These are phyloP conservation scores for Claviceps purpurea DNA, from an alignment of 2,329 filamentous ascomycete species.

Conservation along the genomic window DNA sequence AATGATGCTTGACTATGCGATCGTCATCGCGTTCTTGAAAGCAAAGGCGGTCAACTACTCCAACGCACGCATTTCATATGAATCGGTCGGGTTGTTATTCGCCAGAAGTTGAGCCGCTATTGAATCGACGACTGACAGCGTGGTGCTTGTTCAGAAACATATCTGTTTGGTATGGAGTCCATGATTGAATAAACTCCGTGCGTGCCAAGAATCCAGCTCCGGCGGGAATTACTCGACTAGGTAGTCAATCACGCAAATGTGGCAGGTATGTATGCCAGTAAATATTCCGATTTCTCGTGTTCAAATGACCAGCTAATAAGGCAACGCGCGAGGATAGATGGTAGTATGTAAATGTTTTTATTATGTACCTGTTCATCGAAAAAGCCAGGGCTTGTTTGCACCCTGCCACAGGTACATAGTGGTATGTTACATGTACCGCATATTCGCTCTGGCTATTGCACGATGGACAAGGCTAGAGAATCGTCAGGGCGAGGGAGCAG, in stretches of 20 bases:
- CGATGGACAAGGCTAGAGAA: too few relatives aligned
- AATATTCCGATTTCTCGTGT: not conserved
- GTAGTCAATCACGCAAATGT: not conserved
- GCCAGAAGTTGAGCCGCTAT: not conserved
- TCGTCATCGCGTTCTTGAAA: not conserved
- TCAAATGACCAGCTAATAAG: not conserved
- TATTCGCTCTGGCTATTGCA: too few relatives aligned
- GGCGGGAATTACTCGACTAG: not conserved
- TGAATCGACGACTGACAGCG: not conserved
- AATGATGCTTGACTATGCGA: not conserved
- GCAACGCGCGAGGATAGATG: not conserved
- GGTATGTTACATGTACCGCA: too few relatives aligned
- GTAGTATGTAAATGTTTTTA: too few relatives aligned
- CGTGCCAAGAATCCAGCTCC: not conserved
- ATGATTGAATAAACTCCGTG: not conserved
- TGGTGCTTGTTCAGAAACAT: not conserved
- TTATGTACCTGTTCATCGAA: too few relatives aligned
- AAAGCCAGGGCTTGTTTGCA: not conserved
- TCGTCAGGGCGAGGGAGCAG: too few relatives aligned
- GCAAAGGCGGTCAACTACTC: not conserved
- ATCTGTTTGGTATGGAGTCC: not conserved
- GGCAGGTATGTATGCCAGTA: not conserved
- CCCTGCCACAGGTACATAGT: not conserved
- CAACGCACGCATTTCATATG: not conserved
- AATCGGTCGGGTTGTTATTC: not conserved